Conservation (phyloP, 2,329 filamentous ascomycete genomes). For the Talaromyces sp. region DNA sequence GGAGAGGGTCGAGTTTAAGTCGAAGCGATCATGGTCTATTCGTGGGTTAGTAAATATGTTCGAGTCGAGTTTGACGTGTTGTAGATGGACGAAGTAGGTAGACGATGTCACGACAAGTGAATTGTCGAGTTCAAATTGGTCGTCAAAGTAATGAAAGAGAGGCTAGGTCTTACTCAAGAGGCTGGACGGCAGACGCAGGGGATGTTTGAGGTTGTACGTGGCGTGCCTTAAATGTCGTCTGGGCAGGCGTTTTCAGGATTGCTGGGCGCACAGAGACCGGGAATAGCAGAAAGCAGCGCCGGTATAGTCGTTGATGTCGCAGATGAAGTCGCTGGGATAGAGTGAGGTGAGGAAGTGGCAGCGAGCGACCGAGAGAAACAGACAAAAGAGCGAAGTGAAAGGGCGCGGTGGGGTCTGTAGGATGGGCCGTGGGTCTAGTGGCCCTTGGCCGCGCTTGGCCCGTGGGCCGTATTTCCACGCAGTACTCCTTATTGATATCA, state of each 20-base stretch:
- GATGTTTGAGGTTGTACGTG: conserved; percentile 2
- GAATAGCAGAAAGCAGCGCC: background rate
- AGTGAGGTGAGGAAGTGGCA: background rate
- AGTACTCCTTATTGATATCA: too few relatives aligned
- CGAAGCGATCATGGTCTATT: background rate
- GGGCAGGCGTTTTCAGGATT: background rate
- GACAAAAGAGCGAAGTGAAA: background rate
- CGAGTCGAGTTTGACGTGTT: background rate
- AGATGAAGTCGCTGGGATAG: background rate
- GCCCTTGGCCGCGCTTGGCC: background rate
- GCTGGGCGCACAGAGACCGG: background rate
- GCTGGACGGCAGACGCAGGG: conserved; percentile 11
- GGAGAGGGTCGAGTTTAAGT: background rate
- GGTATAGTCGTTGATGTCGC: background rate
- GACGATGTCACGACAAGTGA: background rate
- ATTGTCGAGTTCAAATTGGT: background rate
- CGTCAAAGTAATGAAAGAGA: background rate
- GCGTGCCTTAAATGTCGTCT: background rate
- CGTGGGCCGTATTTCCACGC: background rate
- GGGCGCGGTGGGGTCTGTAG: background rate
- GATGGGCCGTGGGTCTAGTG: background rate
- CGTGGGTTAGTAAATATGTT: background rate
- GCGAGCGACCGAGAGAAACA: background rate
- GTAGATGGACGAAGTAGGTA: background rate
- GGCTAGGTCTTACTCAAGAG: background rate